These are phyloP conservation scores for Trichopus zeylanicus DNA, from an alignment of 116 monocot species.

Conservation along the genomic window DNA sequence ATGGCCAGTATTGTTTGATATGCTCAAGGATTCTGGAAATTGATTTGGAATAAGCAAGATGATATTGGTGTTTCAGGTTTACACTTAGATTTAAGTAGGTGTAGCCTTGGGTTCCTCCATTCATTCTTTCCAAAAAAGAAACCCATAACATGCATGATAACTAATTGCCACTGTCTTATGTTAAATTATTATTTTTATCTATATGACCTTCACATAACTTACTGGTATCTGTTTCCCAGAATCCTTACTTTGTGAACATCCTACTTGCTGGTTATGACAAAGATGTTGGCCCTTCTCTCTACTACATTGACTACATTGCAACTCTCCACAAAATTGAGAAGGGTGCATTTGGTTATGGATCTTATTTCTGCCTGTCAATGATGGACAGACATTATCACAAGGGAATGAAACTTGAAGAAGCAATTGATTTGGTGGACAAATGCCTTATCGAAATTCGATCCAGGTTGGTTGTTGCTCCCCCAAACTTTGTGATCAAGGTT, in stretches of 20 bases:
- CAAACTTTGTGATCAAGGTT: slow-evolving; percentile 66
- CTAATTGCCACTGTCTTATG: no score
- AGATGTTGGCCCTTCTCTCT: slow-evolving; percentile 51
- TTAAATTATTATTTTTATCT: no score
- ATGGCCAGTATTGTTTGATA: no score
- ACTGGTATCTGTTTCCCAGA: slow-evolving; percentile 24
- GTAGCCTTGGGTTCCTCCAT: no score
- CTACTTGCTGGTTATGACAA: slow-evolving; percentile 65
- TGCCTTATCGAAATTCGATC: slow-evolving; percentile 58
- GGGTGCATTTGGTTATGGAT: slow-evolving; percentile 64
- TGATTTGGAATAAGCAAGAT: no score
- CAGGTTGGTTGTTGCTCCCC: slow-evolving; percentile 51
- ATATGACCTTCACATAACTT: neutral
- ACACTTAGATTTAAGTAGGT: no score
- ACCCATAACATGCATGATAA: no score
- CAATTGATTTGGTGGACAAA: slow-evolving; percentile 47
- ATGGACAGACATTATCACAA: slow-evolving; percentile 57
- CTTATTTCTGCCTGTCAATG: slow-evolving; percentile 43
- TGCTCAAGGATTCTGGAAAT: no score
- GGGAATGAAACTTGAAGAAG: slow-evolving; percentile 54
- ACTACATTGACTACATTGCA: slow-evolving; percentile 65
- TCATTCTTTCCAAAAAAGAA: no score
- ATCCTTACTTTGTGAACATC: slow-evolving; percentile 48
- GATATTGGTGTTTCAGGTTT: no score
- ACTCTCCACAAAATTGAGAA: slow-evolving; percentile 70